Percentiles rank a stretch among this genome's conserved stretches.
These are phyloP conservation scores for Vitis hybrid DNA, from an alignment of 177 flowering plant species.

Conservation along the genomic window DNA sequence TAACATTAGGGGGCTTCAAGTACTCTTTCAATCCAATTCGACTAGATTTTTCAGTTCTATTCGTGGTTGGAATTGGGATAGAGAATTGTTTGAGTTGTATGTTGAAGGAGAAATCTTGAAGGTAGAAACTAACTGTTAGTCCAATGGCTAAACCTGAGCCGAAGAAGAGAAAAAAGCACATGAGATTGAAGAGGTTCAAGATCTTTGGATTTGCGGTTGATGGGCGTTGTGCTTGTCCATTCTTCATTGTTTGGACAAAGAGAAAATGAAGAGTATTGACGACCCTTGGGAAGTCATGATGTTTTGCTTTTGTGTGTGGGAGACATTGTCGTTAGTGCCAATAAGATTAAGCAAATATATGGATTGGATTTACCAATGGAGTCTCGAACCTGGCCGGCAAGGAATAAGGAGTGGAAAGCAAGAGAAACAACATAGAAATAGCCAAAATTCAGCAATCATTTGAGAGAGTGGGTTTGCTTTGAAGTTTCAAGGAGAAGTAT, in stretches of 20 bases:
- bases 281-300: too few relatives aligned
- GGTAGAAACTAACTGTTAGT: constrained; percentile 7
- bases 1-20: constrained; percentile 6
- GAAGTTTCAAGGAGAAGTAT: too few relatives aligned
- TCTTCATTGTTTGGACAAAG: not conserved
- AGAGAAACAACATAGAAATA: too few relatives aligned
- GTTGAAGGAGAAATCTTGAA: constrained; percentile 6
- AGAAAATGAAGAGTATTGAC: not conserved
- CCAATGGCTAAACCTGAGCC: constrained; percentile 26
- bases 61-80: not conserved
- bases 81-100: constrained; percentile 13
- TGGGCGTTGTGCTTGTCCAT: not conserved
- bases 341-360: too few relatives aligned
- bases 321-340: too few relatives aligned
- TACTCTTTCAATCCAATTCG: constrained; percentile 9
- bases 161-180: constrained; percentile 16
- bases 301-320: too few relatives aligned
- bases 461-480: too few relatives aligned
- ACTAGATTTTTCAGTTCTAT: not conserved
- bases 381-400: too few relatives aligned
- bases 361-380: too few relatives aligned
- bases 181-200: constrained; percentile 7
- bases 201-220: constrained; percentile 1
- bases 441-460: too few relatives aligned
- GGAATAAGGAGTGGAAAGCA: too few relatives aligned